phyloP scores from a whole-genome alignment of 1,139 yeast species.

The Pichia inconspicua region DNA sequence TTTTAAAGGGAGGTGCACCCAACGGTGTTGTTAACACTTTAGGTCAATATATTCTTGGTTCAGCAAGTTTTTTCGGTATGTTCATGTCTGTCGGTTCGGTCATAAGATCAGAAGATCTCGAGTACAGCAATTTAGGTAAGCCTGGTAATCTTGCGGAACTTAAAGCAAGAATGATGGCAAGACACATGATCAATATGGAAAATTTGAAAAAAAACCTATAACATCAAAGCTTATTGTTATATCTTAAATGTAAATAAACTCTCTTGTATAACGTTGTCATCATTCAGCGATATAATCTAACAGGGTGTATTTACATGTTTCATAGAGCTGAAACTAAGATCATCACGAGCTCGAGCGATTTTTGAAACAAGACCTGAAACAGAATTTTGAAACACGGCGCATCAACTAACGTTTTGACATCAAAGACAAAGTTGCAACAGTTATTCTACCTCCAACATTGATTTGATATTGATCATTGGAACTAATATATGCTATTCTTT shows the following conservation, averaged over 20 bases:
- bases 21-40: slow-evolving; percentile 93
- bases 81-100: slow-evolving; percentile 95
- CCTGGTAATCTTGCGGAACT: slow-evolving; percentile 25
- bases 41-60: slow-evolving; percentile 94
- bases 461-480: not conserved
- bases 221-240: not conserved
- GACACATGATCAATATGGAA: slow-evolving; percentile 26
- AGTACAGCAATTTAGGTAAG: slow-evolving; percentile 13
- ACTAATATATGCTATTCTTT: not conserved
- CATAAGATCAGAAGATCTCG: slow-evolving; percentile 62
- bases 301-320: not conserved
- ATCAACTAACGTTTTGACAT: slow-evolving; percentile 1
- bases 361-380: not conserved
- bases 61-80: slow-evolving; percentile 93
- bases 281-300: not conserved
- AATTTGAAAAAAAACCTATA: slow-evolving; percentile 17
- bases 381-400: slow-evolving; percentile 2
- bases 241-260: not conserved
- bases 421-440: too few relatives aligned
- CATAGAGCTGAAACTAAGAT: too few relatives aligned
- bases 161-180: slow-evolving; percentile 29
- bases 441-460: too few relatives aligned
- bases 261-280: not conserved
- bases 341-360: not conserved
- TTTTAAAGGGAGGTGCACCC: slow-evolving; percentile 95